Evolutionary conservation across 345 rosid genomes (phyloP).

Genomic region (Aquilaria sinensis): DNA sequence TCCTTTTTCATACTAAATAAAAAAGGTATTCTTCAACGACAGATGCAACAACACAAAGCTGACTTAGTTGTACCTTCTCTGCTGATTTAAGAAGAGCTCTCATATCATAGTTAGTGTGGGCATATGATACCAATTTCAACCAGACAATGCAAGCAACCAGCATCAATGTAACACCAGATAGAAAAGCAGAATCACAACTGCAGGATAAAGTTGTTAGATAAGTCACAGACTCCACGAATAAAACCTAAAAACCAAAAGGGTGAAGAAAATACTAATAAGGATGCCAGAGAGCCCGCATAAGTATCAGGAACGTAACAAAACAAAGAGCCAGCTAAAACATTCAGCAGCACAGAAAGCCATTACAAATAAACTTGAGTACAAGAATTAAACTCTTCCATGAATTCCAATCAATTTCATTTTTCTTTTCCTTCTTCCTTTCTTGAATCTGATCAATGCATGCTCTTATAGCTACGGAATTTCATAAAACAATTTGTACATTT

Average conservation of each 20-base stretch:
- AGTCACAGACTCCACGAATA: not conserved
- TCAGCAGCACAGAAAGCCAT: too few relatives aligned
- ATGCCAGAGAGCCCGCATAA: too few relatives aligned
- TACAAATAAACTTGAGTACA: too few relatives aligned
- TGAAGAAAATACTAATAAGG: too few relatives aligned
- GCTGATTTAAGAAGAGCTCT: conserved; percentile 53
- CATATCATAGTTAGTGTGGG: conserved; percentile 84
- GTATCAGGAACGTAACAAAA: not conserved
- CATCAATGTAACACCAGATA: conserved; percentile 87
- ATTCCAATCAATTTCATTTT: too few relatives aligned
- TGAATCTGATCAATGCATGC: too few relatives aligned
- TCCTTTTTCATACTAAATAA: not conserved
- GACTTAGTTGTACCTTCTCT: conserved; percentile 47
- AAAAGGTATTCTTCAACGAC: not conserved
- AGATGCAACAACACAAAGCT: too few relatives aligned
- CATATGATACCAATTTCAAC: conserved; percentile 92
- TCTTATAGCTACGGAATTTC: too few relatives aligned
- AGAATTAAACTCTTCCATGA: too few relatives aligned
- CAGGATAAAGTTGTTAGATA: conserved; percentile 12
- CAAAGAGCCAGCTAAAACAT: not conserved
- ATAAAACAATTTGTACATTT: too few relatives aligned
- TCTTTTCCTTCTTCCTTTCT: too few relatives aligned
- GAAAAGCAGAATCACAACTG: conserved; percentile 90
- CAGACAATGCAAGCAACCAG: conserved; percentile 93
- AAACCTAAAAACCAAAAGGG: not conserved